Percentiles rank a stretch among this genome's conserved stretches.
phyloP scores from a whole-genome alignment of 345 rosid genomes.

The Microcos paniculata region DNA sequence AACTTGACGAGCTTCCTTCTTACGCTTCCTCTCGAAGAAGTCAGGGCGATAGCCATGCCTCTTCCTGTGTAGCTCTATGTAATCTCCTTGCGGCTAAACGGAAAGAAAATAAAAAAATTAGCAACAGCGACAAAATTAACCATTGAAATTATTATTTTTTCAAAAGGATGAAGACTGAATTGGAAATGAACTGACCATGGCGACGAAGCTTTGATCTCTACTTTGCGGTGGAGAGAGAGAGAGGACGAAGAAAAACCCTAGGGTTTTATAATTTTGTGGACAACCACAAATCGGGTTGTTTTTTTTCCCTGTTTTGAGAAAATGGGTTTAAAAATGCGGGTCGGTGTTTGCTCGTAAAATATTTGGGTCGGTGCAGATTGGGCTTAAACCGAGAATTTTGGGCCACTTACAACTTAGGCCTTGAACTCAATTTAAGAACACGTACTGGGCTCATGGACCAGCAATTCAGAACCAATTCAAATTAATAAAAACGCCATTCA shows the following conservation, averaged over 20 bases:
- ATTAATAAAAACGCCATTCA: no score
- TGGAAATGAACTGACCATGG: background rate
- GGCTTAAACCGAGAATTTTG: background rate
- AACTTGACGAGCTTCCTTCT: constrained; percentile 89
- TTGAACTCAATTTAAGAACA: background rate
- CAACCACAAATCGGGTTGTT: background rate
- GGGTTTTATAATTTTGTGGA: constrained; percentile 15
- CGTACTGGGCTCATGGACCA: background rate
- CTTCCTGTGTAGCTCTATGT: constrained; percentile 82
- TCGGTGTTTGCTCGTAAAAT: background rate
- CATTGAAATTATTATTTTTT: background rate
- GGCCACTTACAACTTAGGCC: background rate
- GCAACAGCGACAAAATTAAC: background rate
- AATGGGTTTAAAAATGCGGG: background rate
- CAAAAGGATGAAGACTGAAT: background rate
- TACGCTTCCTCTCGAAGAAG: constrained; percentile 78
- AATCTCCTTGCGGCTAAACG: constrained; percentile 91
- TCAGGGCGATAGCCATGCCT: constrained; percentile 79
- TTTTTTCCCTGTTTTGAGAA: background rate
- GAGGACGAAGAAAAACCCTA: background rate
- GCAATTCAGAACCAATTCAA: no score
- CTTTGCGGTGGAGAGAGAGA: background rate
- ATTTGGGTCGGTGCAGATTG: background rate
- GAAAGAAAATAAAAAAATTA: background rate
- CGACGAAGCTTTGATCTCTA: constrained; percentile 1